Percentiles rank a stretch among this genome's conserved stretches.
Conservation (phyloP, 176 grass and related monocot species). For the Phoenix roebelenii region DNA sequence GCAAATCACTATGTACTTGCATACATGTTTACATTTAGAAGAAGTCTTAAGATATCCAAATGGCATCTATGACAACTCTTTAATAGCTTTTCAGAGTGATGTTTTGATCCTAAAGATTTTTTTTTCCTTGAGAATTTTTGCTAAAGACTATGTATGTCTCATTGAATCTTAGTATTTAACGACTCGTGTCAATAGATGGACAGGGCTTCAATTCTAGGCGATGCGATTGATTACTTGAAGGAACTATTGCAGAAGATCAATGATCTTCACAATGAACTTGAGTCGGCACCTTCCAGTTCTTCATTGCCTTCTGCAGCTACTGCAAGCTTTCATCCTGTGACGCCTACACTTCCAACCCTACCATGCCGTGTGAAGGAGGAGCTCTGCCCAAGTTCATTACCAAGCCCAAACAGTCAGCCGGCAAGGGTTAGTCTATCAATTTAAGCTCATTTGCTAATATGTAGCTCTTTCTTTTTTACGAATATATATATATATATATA, state of each 20-base stretch:
- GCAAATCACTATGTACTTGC: too few relatives aligned
- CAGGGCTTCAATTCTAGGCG: conserved; percentile 88
- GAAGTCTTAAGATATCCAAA: too few relatives aligned
- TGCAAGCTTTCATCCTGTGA: conserved; percentile 80
- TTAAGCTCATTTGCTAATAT: too few relatives aligned
- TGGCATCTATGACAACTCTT: too few relatives aligned
- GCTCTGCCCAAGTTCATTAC: conserved; percentile 49
- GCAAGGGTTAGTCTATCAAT: conserved; percentile 41
- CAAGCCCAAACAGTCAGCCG: conserved; percentile 71
- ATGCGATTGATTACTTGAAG: conserved; percentile 93
- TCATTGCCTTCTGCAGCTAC: conserved; percentile 51
- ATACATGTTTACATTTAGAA: too few relatives aligned
- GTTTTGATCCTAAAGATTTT: too few relatives aligned
- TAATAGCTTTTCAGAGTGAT: too few relatives aligned
- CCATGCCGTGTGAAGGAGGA: conserved; percentile 83
- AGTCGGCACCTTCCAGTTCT: conserved; percentile 54
- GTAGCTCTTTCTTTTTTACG: background rate
- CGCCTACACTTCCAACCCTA: conserved; percentile 65
- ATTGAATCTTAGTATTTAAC: background rate
- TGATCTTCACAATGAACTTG: conserved; percentile 82
- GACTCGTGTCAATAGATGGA: conserved; percentile 60
- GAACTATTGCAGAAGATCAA: conserved; percentile 94
- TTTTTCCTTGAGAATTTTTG: too few relatives aligned
- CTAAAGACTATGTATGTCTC: too few relatives aligned
- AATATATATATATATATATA: background rate